Base-by-base conservation (phyloP, 2,329 filamentous ascomycete species). In the Neonectria coccinea region DNA sequence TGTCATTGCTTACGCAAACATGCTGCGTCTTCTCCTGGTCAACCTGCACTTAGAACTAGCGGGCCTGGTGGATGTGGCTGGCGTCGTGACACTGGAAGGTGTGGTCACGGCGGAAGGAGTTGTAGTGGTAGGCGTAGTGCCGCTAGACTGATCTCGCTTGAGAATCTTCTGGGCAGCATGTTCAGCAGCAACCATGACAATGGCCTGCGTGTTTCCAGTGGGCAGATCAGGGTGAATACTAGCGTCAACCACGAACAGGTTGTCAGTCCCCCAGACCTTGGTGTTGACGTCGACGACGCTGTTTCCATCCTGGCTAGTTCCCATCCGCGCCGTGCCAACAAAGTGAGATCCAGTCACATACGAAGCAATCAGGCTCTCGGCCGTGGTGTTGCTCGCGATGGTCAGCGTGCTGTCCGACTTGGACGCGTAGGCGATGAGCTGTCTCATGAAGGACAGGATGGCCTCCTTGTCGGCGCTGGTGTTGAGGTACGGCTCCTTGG, bases 141-240 rank as follows among this genome's bases (percentile, higher is more conserved):
- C 18, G 48, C 27, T 22, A 1, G 48, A 20, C 14, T 36, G 36
- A 18, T 16, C 45, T 12, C 20, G 18, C 16, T 51, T 39, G n/a
- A 63, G 42, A 42, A 73, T 73, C 69, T 73, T 25, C 25, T 73
- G 5, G 60, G 84, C 84, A 9, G 88, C 88, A 45, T 84, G 83
- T 80, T 92, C 90, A 18, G 89, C 86, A 18, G 85, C 88, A 39
- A 88, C 82, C 74, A 91, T 88, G 69, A 91, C 87, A 42, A 88
- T 85, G 1, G 88, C 85, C 52, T 87, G 86, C 2, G 90, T 91
- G 78, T 93, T 93, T 18, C 89, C 88, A 0, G 88, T 89, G 3
- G 89, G 84, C 69, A 91, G 86, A 67, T 90, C 90, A 0, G 90
- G 89, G 79, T 91, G 90, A 72, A 92, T 89, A 65, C 85, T 86